Evolutionary conservation across 768 basidiomycete genomes (phyloP), one percentile per base, ranked within the genome.

Genomic region (Mrakia frigida): DNA sequence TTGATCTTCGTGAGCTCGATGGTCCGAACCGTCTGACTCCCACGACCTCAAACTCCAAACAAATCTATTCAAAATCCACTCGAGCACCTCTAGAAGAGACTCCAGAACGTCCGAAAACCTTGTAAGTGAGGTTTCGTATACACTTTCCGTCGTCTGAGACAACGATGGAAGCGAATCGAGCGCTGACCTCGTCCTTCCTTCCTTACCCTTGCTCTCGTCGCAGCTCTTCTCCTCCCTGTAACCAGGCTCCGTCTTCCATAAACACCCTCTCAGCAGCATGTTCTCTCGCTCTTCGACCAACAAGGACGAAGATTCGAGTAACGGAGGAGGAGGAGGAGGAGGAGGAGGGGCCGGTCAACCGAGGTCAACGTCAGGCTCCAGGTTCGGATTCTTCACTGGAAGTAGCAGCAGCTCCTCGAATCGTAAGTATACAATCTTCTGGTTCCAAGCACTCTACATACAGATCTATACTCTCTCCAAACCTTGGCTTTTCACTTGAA

Each of bases 361-460:
- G 65, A 68, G 65, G 65, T 37, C 65, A 37, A 68, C 65, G 65
- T 68, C 65, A 37, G 65, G 65, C 18, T 68, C 65, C 35, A 43
- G 39, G 23, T 68, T 68, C 35, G 65, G 65, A 6, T 41, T 39
- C 65, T 39, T 68, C 65, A 43, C 39, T 18, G 39, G 35, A 25
- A 33, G 31, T 23, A 68, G 65, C 65, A 68, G 39, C 65, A 56
- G 56, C 56, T 56, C 56, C n/a, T 13, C 56, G 13, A 56, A 56
- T 28, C 23, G 56, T 56, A 9, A 56, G 56, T 56, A 56, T 9
- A n/a, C n/a, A 28, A n/a, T n/a, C 23, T 6, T 28, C 5, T 28
- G 5, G 4, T 25, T 2, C 9, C 18, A 56, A 28, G n/a, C 56
- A 6, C 23, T 28, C 9, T 9, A 9, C 56, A 6, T 11, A 9